A percentile compares a stretch with the other conserved stretches of the same genome.
Evolutionary conservation across 2,329 filamentous ascomycete species (phyloP).

Genomic region (Domatiomyces catenatus): DNA sequence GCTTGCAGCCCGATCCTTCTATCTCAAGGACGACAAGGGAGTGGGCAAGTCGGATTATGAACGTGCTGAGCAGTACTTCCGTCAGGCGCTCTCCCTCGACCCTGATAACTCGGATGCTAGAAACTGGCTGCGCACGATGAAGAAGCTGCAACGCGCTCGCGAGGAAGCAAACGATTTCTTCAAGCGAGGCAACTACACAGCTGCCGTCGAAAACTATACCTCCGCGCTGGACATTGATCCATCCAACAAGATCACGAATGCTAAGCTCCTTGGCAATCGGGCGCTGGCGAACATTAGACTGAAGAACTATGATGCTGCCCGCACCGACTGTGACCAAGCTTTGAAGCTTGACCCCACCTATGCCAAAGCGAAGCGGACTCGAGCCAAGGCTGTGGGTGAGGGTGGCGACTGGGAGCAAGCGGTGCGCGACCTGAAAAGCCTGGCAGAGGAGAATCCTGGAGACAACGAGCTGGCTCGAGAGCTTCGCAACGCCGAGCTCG

Average conservation of each 20-base stretch:
- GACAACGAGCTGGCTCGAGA: constrained; percentile 72
- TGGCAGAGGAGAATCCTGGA: constrained; percentile 67
- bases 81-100: constrained; percentile 75
- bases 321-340: constrained; percentile 73
- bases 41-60: constrained; percentile 31
- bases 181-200: constrained; percentile 66
- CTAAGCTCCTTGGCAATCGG: constrained; percentile 87
- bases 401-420: constrained; percentile 86
- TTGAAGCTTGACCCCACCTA: constrained; percentile 71
- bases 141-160: constrained; percentile 86
- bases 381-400: constrained; percentile 75
- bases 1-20: constrained; percentile 71
- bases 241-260: constrained; percentile 77
- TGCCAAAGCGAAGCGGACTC: constrained; percentile 80
- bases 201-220: constrained; percentile 72
- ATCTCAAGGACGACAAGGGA: constrained; percentile 76
- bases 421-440: constrained; percentile 71
- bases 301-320: constrained; percentile 68
- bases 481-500: constrained; percentile 75
- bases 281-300: constrained; percentile 66
- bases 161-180: constrained; percentile 83
- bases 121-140: constrained; percentile 75
- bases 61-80: constrained; percentile 83
- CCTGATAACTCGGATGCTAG: constrained; percentile 81
- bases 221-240: constrained; percentile 74